Evolutionary conservation across 257 asterid genomes (phyloP), one percentile per base, ranked within the genome.

Genomic region (Solanum habrochaites): DNA sequence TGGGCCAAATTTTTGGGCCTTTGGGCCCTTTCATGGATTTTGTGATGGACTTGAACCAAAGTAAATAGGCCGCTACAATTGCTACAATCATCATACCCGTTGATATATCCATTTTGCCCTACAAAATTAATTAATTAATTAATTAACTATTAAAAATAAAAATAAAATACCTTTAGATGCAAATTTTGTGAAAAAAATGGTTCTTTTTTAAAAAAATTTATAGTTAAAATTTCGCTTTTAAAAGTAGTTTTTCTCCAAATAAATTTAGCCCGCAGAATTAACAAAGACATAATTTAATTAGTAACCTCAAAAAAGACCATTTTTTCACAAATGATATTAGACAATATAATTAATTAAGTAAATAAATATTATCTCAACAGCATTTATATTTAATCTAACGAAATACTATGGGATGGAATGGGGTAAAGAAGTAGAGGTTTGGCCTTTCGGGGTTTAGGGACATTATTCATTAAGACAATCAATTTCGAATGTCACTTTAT

Each of bases 1-100:
- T 8, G 84, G 96, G 96, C 96, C 96, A 93, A 43, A 92, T 8
- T 58, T 85, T 87, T 39, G 96, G 96, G 85, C 94, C 95, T 52
- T 23, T 87, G 8, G 92, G 77, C 49, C 93, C 94, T 27, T 23
- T 90, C 13, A 92, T 47, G 32, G 91, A 87, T 60, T 85, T 90
- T 2, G 88, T 85, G 35, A 89, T 85, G 83, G 91, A 88, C 82
- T 89, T 90, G 92, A 93, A 92, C 96, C 96, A 93, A 4, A 89
- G 52, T 25, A 90, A 86, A 70, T 93, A 93, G 12, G 90, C 92
- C 1, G 85, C 92, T 8, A 87, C 91, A 42, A 90, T 62, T 4
- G 92, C 86, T 32, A 92, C 56, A 52, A 91, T 64, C 89, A 92
- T 88, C 89, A 86, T 14, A 11, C 80, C 88, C 84, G 90, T 88